phyloP scores from a whole-genome alignment of 2,329 filamentous ascomycete species.

The Fusarium aywerte region DNA sequence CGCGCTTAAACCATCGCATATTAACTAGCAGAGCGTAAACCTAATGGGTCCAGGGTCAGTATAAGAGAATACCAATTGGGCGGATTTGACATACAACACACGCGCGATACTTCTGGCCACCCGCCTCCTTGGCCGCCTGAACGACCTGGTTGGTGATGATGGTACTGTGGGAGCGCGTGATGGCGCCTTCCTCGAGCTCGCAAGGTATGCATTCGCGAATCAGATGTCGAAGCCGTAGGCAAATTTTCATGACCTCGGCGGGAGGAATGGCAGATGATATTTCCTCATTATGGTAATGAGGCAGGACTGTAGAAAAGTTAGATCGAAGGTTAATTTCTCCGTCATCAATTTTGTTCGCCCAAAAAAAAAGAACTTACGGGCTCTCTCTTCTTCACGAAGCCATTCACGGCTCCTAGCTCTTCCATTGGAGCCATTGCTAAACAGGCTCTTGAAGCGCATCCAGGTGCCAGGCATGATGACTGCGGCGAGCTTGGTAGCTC shows the following conservation, averaged over 20 bases:
- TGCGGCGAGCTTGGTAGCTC: conserved; percentile 16
- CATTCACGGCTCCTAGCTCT: conserved; percentile 49
- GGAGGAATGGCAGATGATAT: conserved; percentile 76
- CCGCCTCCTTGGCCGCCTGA: conserved; percentile 82
- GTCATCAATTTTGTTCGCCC: not conserved
- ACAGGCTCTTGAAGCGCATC: conserved; percentile 48
- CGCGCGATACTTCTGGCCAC: conserved; percentile 75
- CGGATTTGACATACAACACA: conserved; percentile 69
- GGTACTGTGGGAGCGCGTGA: conserved; percentile 84
- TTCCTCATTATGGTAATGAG: conserved; percentile 66
- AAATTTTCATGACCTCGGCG: conserved; percentile 86
- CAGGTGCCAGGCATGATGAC: conserved; percentile 43
- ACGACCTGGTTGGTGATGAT: conserved; percentile 86
- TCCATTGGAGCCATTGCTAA: conserved; percentile 42
- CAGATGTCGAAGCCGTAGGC: conserved; percentile 88
- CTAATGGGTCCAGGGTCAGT: conserved; percentile 37
- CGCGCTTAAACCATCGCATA: conserved; percentile 79
- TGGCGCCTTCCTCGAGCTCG: conserved; percentile 79
- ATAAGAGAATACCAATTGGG: not conserved
- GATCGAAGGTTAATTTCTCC: not conserved
- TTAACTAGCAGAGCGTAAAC: conserved; percentile 82
- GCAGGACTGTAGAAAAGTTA: conserved; percentile 66
- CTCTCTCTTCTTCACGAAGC: conserved; percentile 57
- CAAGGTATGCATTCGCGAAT: conserved; percentile 91
- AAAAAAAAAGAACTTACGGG: conserved; percentile 52